A percentile compares a stretch with the other conserved stretches of the same genome.
These are phyloP conservation scores for Grosmannia serpens DNA, from an alignment of 2,329 filamentous ascomycete genomes.

Conservation along the genomic window DNA sequence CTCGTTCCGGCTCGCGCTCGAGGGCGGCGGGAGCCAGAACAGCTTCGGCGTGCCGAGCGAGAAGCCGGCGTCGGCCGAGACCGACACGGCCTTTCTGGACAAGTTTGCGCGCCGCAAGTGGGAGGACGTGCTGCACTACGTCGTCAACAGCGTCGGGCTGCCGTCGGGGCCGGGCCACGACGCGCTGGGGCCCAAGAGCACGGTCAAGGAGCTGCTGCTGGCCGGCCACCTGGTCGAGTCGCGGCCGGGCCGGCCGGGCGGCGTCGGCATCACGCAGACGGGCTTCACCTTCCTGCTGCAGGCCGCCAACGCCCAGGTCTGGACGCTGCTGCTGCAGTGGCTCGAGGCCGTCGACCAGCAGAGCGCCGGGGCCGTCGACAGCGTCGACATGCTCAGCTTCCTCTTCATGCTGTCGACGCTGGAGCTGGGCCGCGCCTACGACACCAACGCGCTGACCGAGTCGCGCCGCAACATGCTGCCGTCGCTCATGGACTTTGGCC, in stretches of 20 bases:
- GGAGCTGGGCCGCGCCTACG: slow-evolving; percentile 84
- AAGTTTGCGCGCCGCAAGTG: slow-evolving; percentile 78
- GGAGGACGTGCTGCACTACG: slow-evolving; percentile 93
- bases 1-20: slow-evolving; percentile 76
- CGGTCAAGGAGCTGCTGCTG: slow-evolving; percentile 75
- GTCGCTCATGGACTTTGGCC: slow-evolving; percentile 81
- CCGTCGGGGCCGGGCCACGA: slow-evolving; percentile 28
- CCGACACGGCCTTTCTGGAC: slow-evolving; percentile 66
- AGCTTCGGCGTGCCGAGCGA: slow-evolving; percentile 83
- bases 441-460: slow-evolving; percentile 69
- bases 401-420: slow-evolving; percentile 91
- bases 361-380: slow-evolving; percentile 60
- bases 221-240: slow-evolving; percentile 69
- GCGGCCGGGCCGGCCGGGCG: slow-evolving; percentile 22
- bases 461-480: slow-evolving; percentile 83
- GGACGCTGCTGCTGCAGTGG: slow-evolving; percentile 89
- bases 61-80: slow-evolving; percentile 46
- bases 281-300: slow-evolving; percentile 93
- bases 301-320: slow-evolving; percentile 92
- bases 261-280: slow-evolving; percentile 72
- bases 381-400: slow-evolving; percentile 89
- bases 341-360: slow-evolving; percentile 67
- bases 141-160: slow-evolving; percentile 65
- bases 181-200: slow-evolving; percentile 49
- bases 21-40: slow-evolving; percentile 71